Evolutionary conservation across 306 rosid genomes (phyloP).

Genomic region (Trifolium repens): DNA sequence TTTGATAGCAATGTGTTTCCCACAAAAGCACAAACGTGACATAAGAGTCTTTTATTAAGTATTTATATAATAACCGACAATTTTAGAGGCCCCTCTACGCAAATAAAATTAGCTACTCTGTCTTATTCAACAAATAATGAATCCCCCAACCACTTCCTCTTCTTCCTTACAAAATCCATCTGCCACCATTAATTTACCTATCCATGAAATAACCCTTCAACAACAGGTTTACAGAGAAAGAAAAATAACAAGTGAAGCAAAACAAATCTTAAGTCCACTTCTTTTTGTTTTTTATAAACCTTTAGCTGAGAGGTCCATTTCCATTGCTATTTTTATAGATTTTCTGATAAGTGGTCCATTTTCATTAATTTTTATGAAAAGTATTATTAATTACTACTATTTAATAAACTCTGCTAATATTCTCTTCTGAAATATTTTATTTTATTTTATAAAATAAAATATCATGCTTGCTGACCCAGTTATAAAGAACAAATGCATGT

Average conservation of each 20-base stretch:
- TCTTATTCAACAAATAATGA: constrained; percentile 41
- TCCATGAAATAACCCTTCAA: constrained; percentile 42
- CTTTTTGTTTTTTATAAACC: neutral
- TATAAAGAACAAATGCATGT: neutral
- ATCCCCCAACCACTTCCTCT: constrained; percentile 37
- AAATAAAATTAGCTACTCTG: constrained; percentile 40
- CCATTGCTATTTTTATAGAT: neutral
- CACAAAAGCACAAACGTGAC: constrained; percentile 42
- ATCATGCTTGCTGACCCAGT: neutral
- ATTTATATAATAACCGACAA: constrained; percentile 48
- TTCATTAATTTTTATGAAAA: neutral
- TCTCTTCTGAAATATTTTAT: neutral
- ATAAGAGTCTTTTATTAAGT: constrained; percentile 13
- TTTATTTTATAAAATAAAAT: neutral
- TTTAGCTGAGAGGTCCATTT: constrained; percentile 42
- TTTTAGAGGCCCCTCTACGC: constrained; percentile 15
- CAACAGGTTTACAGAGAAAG: constrained; percentile 24
- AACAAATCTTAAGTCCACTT: constrained; percentile 25
- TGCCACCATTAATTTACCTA: constrained; percentile 29
- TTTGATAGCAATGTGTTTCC: constrained; percentile 32
- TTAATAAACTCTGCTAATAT: neutral
- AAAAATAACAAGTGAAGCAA: constrained; percentile 26
- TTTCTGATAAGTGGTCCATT: constrained; percentile 26
- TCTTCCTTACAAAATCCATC: neutral
- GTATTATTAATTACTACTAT: neutral